Conservation (phyloP, 768 basidiomycete genomes). For the Gyrodon lividus region DNA sequence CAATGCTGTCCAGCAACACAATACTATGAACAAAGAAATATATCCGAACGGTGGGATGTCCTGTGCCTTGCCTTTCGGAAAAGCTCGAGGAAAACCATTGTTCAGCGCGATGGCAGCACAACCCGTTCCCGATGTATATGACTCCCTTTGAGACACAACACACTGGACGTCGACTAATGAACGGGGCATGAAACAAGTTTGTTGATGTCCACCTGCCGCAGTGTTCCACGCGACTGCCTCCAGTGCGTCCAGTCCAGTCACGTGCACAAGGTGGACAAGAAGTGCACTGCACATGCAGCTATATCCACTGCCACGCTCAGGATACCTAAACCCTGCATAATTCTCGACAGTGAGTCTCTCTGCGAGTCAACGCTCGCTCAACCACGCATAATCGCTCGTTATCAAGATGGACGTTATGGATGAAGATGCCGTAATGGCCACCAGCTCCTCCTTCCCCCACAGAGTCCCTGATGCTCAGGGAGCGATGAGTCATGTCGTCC, state of each 20-base stretch:
- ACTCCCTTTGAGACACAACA: too few relatives aligned
- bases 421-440: conserved; percentile 30
- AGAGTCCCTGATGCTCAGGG: conserved; percentile 18
- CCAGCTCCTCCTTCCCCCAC: conserved; percentile 20
- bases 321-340: conserved; percentile 19
- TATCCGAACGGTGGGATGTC: too few relatives aligned
- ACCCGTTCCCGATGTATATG: too few relatives aligned
- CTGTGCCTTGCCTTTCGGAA: too few relatives aligned
- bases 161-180: neutral
- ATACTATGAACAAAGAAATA: neutral
- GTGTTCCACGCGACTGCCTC: neutral
- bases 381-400: neutral
- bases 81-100: too few relatives aligned
- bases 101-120: too few relatives aligned
- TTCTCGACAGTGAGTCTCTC: conserved; percentile 7
- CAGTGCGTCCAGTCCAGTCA: conserved; percentile 6
- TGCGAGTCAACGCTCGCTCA: neutral
- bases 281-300: neutral
- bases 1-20: neutral
- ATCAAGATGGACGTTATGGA: conserved; percentile 35
- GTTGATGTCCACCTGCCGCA: too few relatives aligned
- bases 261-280: conserved; percentile 13
- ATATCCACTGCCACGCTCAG: conserved; percentile 18
- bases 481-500: conserved; percentile 11
- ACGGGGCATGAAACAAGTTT: neutral